Base-by-base conservation (phyloP, 768 basidiomycete species). In the Termitomyces sp. region DNA sequence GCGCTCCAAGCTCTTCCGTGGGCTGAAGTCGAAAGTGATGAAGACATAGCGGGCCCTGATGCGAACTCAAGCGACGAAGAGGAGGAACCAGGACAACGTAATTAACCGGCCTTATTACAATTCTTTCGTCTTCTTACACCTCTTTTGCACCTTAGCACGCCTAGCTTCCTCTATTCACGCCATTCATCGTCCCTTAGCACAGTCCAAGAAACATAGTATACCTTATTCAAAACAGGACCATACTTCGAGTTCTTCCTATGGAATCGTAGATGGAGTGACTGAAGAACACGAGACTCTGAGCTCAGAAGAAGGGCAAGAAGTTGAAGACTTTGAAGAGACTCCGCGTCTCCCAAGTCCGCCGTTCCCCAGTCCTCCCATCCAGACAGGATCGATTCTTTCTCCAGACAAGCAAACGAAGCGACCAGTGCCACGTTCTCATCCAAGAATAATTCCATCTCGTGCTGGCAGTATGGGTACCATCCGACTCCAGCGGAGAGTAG, bases 161-260 rank as follows among this genome's bases (percentile, higher is more conserved):
- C 71, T 93, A 53, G 84, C 92, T 1, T 94, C 92, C 25, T 94
- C 92, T 11, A 92, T 94, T 42, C 92, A 94, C 66, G 83, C 92
- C 39, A 92, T 94, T 50, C 83, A 94, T 67, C 84, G 90, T 21
- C 91, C 91, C 21, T 69, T 91, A 28, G 88, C 88, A 6, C 85
- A 86, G 28, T 84, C 81, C 7, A 81, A 80, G 54, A 77, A 81
- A 27, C 61, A 69, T 16, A 74, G 67, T 52, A 66, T 67, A 45
- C 67, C 68, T 25, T 17, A 46, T 39, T 16, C 51, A 41, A 55
- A 28, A 46, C 50, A 60, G 30, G 57, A 45, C 54, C 60, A 37
- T 64, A 63, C 59, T 56, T 46, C 52, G 57, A 32, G 53, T 60
- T 40, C 63, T 25, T 53, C 59, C 5, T 56, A 62, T 55, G 58